Base-by-base conservation (phyloP, 2,329 filamentous ascomycete genomes). In the Verticillium nonalfalfae region DNA sequence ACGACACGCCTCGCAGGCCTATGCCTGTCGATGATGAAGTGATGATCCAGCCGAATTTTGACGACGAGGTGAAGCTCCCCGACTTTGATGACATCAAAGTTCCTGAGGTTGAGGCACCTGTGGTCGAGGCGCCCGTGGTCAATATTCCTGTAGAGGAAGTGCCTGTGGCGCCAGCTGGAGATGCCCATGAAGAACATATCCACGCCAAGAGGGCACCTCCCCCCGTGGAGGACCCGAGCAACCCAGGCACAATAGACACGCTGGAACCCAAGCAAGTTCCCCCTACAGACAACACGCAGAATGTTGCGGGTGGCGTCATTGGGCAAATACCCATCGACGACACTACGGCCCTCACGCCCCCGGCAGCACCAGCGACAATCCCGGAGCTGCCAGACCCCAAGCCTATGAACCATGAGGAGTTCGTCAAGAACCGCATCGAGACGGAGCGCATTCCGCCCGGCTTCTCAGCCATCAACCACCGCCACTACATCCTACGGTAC, bases 401-500 rank as follows among this genome's bases (percentile, higher is more conserved):
- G 56, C 84, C 84, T 0, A 64, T 76, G 34, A 80, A 78, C 1
- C 85, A 88, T 65, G 70, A 80, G 58, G 82, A 88, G 65, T 87
- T 74, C 60, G 80, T 87, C 14, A 66, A 75, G 58, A 62, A 73
- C 2, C 77, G 73, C 31, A 77, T 88, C 36, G 64, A 75, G 60
- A 71, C 67, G 10, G 76, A 81, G 36, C 69, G 70, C 1, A 68
- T 87, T 1, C 81, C 81, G 3, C 75, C 77, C 1, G 85, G 86
- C 7, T 86, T 83, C 64, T 73, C 76, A 7, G 67, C 68, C 33
- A 74, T 88, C 31, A 67, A 67, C 10, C 75, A 74, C 60, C 72
- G 69, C 58, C 75, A 77, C n/a, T 89, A 89, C 66, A 85, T 88
- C 63, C 79, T 89, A 38, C 78, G 86, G 86, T 87, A 79, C 71